Base-by-base conservation (phyloP, 768 basidiomycete genomes). In the Strobilomyces dryophilus region DNA sequence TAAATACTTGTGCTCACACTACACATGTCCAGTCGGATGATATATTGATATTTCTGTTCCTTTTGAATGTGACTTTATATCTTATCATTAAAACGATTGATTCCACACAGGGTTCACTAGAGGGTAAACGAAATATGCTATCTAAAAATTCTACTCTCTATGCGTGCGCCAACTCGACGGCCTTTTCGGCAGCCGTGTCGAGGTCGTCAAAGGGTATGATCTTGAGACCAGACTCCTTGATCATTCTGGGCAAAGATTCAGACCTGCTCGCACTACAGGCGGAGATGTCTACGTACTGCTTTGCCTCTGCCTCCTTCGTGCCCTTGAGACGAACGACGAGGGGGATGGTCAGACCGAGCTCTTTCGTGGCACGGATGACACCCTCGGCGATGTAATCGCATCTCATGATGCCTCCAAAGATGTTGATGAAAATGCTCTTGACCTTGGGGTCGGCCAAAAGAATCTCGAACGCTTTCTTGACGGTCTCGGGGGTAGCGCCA, bases 391-490 rank as follows among this genome's bases (percentile, higher is more conserved):
- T 94, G 68, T 95, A 95, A 68, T 99, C 97, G 64, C 97, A 99
- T 66, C 97, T 85, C 97, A 99, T 99, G 75, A 98, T 99, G 66
- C 89, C 93, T 61, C 92, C 92, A 63, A 95, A 94, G 68, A 94
- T 93, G 75, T 99, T 99, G 74, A 99, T 97, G 70, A 98, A 98
- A 63, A 99, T 99, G 53, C 90, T 90, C 80, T 95, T 95, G 63
- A 98, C 95, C 68, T 91, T 90, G 58, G 86, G 84, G 66, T 98
- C 94, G 43, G 82, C 73, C 21, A 95, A 78, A 21, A 99, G 80
- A 61, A 99, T 90, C 73, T 98, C 94, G 63, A 99, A 99, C 3
- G 97, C 97, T 74, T 95, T 98, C 81, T 98, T 99, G 61, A 99
- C 97, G 5, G 97, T 98, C 66, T 97, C 92, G n/a, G 97, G 94